Percentiles rank a stretch among this genome's conserved stretches.
Evolutionary conservation across 176 grass and related monocot species (phyloP).

Genomic region (Zea luxurians): DNA sequence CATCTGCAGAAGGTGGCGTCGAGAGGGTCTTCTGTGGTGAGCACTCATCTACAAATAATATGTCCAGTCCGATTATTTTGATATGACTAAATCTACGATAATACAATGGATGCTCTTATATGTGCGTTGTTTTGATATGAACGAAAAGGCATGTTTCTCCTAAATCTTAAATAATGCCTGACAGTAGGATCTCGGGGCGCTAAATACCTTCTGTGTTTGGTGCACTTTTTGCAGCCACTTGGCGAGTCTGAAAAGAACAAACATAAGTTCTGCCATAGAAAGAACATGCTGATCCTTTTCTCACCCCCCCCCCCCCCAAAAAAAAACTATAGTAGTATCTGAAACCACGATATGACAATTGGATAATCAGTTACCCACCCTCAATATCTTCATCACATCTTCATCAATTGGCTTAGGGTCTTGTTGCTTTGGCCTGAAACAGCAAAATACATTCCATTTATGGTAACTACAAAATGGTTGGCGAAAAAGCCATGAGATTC

Average conservation of each 20-base stretch:
- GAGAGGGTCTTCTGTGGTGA: background rate
- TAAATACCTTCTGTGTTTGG: constrained; percentile 34
- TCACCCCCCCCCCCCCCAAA: too few relatives aligned
- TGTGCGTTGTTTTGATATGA: background rate
- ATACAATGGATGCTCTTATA: background rate
- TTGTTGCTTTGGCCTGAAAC: constrained; percentile 44
- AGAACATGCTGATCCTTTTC: background rate
- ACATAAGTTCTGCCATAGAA: constrained; percentile 17
- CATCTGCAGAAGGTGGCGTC: constrained; percentile 14
- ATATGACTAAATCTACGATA: background rate
- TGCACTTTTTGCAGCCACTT: constrained; percentile 24
- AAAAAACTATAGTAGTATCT: background rate
- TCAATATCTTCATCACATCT: constrained; percentile 52
- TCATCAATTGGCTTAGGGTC: constrained; percentile 52
- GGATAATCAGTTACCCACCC: constrained; percentile 39
- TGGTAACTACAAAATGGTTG: background rate
- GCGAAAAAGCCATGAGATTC: background rate
- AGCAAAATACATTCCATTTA: background rate
- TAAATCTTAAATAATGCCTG: background rate
- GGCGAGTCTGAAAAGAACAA: constrained; percentile 45
- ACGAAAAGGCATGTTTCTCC: background rate
- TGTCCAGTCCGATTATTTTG: background rate
- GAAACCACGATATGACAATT: constrained; percentile 7
- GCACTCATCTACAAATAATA: constrained; percentile 18
- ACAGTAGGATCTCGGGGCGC: background rate